Base-by-base conservation (phyloP, 257 asterid species). In the Thymus mandschuricus region DNA sequence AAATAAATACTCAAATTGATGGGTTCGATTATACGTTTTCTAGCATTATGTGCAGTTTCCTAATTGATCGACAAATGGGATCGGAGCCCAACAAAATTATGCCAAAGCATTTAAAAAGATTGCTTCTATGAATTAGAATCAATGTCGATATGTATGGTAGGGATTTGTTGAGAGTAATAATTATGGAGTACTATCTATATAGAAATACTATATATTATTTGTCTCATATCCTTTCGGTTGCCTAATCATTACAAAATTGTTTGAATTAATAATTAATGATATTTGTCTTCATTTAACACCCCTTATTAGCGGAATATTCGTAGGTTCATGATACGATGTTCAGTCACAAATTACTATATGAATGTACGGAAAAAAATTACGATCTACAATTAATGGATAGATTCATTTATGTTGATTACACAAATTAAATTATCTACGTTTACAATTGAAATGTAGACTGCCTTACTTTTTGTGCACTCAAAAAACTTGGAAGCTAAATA, bases 221-320 rank as follows among this genome's bases (percentile, higher is more conserved):
- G 44, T 57, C 29, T 15, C 60, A 3, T 30, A n/a, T 49, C 29
- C 31, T 70, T 52, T 60, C 28, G 40, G 61, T 30, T 58, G 46
- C 71, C 70, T 35, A 4, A 58, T 30, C 63, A 11, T 61, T 61
- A 30, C 3, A 3, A 35, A 68, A 5, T 6, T 50, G 33, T 31
- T 38, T 21, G 21, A 21, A 21, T 21, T 21, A 21, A 21, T 21
- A 21, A 21, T 21, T 21, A 21, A 21, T 21, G 21, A 21, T 35
- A 3, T 60, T 68, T 67, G 72, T 78, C 76, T 67, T 72, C 76
- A 73, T 72, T 73, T 62, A 33, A 29, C 52, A 35, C 64, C 54
- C 64, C n/a, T 40, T 11, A 38, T 35, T 34, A 49, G 12, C 30
- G 1, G 70, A 51, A 60, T 75, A 68, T 75, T 75, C 75, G 41